phyloP scores from a whole-genome alignment of 345 rosid species.

The Clausena lansium region DNA sequence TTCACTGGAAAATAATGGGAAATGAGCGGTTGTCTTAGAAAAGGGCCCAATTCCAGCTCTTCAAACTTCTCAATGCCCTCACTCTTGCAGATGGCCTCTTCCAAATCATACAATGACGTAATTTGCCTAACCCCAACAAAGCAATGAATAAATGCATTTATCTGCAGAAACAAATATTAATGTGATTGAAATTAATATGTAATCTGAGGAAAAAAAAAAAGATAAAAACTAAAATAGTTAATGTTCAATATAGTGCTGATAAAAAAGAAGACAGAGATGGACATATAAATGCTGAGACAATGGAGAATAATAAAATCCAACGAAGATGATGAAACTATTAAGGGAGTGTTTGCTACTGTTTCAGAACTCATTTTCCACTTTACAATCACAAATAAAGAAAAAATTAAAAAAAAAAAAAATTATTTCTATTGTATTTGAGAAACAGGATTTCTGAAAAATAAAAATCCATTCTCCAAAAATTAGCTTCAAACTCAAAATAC shows the following conservation, averaged over 20 bases:
- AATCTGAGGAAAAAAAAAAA: not conserved
- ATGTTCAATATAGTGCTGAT: not conserved
- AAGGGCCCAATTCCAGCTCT: conserved; percentile 74
- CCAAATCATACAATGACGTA: conserved; percentile 74
- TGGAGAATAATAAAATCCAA: not conserved
- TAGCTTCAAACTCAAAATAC: not conserved
- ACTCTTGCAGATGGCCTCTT: conserved; percentile 60
- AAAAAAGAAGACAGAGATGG: not conserved
- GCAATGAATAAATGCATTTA: conserved; percentile 89
- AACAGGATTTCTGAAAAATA: not conserved
- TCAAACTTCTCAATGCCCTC: conserved; percentile 67
- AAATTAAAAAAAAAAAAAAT: not conserved
- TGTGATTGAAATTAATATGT: not conserved
- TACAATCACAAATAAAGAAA: not conserved
- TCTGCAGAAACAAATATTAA: conserved; percentile 34
- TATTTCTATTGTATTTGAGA: not conserved
- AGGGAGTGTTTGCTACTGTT: not conserved
- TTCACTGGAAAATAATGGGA: conserved; percentile 57
- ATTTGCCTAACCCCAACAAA: conserved; percentile 65
- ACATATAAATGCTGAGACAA: not conserved
- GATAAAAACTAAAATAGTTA: not conserved
- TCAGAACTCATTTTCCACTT: not conserved
- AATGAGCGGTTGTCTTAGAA: conserved; percentile 63
- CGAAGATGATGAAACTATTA: not conserved
- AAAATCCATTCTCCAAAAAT: not conserved